Evolutionary conservation across 305 asterid genomes (phyloP), one percentile per base, ranked within the genome.

Genomic region (Ilex paraguariensis): DNA sequence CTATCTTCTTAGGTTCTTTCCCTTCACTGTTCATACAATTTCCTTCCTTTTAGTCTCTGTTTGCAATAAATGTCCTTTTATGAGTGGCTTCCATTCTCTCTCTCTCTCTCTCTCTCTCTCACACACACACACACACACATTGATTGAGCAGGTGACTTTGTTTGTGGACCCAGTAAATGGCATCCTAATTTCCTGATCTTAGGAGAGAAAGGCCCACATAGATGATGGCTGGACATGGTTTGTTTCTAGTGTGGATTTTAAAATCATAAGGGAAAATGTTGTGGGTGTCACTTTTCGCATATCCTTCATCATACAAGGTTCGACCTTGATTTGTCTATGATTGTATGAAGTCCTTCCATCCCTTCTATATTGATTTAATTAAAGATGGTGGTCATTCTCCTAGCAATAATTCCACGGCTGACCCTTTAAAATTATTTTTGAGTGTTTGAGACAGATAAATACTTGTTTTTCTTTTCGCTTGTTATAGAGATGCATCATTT

Each of bases 131-230:
- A 58, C 55, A 48, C 28, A 63, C 1, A 44, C 66, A 70, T 72
- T 69, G 73, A 63, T 70, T 66, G 73, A 54, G 70, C 52, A 45
- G 71, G 69, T 42, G 57, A 17, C 66, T 64, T 64, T 70, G 71
- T 58, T 73, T 62, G 77, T 70, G 82, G 82, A 46, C 60, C 69
- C 72, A 56, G 15, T 44, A 62, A 60, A 64, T 66, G 68, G 64
- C 57, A 59, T 70, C 70, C 70, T 62, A 62, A 59, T 59, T 51
- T 57, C 62, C 51, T 54, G 54, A 57, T 71, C 61, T 61, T 44
- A 66, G 64, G 49, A 44, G 36, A 15, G 67, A 36, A 55, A 58
- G 79, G 72, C 70, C 79, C 73, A 77, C 76, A 48, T n/a, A 50
- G 32, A 55, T 21, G 52, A 39, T 54, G 33, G 32, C 14, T n/a